Evolutionary conservation across 225 moss, liverwort and hornwort genomes (phyloP), one percentile per base, ranked within the genome.

Genomic region (Lunularia cruciata): DNA sequence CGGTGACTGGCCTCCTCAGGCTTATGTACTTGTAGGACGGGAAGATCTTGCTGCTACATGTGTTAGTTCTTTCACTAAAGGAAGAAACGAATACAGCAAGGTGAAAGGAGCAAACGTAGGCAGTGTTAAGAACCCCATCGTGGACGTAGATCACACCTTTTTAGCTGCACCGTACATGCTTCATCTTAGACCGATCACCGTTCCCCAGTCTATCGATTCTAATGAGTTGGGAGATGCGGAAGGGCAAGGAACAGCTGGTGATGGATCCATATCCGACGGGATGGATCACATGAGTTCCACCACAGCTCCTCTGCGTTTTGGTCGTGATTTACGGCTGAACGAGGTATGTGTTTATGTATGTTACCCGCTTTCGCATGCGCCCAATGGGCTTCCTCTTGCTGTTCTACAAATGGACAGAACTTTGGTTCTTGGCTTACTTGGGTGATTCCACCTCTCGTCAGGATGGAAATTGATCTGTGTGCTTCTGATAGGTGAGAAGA

Each of bases 121-220:
- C 55, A 78, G 48, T 53, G 72, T 69, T 47, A 60, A 70, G 27
- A 72, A 77, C 47, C 72, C 75, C 22, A 30, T 76, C 13, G 76
- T 78, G 36, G 86, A 85, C 70, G 80, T 69, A 11, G 88, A 85
- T 66, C 85, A 93, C 72, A 83, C 86, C 39, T 93, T 91, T 81
- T 83, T 98, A 83, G 93, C 91, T 57, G 98, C 98, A 22, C 98
- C 98, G 34, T 98, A 98, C 27, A 88, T 86, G 86, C 71, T 90
- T 48, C 93, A 93, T 73, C 75, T 98, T 33, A 80, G 88, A 63
- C 93, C 90, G 13, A 87, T 93, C 54, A 82, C 93, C 39, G 77
- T 83, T 63, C 83, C 82, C 76, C 80, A 89, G 62, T 86, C 82
- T 35, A 76, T 75, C 70, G 93, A 93, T 75, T 58, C 73, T 28